These are phyloP conservation scores for Letharia lupina DNA, from an alignment of 495 filamentous ascomycete genomes.

Conservation along the genomic window DNA sequence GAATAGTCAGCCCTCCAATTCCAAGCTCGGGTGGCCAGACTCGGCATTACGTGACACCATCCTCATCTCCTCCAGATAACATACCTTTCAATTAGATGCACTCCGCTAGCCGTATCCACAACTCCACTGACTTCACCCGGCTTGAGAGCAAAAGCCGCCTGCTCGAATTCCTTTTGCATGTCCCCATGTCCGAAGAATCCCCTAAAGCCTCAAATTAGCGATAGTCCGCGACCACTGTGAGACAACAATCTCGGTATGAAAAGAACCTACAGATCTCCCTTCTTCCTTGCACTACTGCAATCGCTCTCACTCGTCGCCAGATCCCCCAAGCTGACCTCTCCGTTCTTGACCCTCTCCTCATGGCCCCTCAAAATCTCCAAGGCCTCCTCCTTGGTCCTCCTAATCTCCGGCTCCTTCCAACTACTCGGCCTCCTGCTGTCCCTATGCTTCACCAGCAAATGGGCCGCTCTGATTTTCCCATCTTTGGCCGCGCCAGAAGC, in stretches of 20 bases:
- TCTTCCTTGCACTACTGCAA: slow-evolving; percentile 89
- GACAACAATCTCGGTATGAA: not conserved
- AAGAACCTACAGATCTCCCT: slow-evolving; percentile 68
- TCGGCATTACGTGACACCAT: not conserved
- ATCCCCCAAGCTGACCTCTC: slow-evolving; percentile 60
- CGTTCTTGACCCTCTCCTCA: slow-evolving; percentile 62
- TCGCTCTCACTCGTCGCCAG: slow-evolving; percentile 84
- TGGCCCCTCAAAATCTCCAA: slow-evolving; percentile 63
- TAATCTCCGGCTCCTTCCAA: slow-evolving; percentile 86
- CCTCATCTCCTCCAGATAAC: slow-evolving; percentile 19
- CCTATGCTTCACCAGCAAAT: slow-evolving; percentile 86
- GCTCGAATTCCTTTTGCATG: slow-evolving; percentile 99
- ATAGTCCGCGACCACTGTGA: not conserved
- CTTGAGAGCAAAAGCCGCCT: slow-evolving; percentile 80
- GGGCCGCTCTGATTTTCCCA: slow-evolving; percentile 85
- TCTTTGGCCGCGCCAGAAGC: slow-evolving; percentile 34
- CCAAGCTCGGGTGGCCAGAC: not conserved
- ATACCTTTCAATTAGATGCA: slow-evolving; percentile 94
- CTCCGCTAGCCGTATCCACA: slow-evolving; percentile 85
- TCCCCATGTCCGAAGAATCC: slow-evolving; percentile 89
- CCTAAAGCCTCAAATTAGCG: slow-evolving; percentile 33
- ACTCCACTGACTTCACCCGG: slow-evolving; percentile 75
- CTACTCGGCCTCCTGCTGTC: slow-evolving; percentile 80
- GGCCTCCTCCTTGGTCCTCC: slow-evolving; percentile 78
- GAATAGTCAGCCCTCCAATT: not conserved